A percentile compares a stretch with the other conserved stretches of the same genome.
phyloP scores from a whole-genome alignment of 305 asterid species.

The Plantago coronopus region DNA sequence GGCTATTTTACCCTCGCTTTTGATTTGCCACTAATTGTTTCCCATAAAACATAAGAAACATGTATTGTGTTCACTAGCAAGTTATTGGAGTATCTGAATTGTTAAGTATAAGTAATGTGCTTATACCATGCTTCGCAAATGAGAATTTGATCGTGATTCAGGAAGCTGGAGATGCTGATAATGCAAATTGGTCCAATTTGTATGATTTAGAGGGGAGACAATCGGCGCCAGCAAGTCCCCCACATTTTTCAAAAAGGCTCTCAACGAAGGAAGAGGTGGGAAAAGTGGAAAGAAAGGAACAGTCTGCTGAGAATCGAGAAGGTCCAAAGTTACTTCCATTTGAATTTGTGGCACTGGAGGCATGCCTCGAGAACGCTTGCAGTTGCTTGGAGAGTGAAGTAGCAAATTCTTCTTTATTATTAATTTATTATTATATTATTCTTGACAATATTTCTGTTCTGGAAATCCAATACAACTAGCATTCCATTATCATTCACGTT shows the following conservation, averaged over 20 bases:
- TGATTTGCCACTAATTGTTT: not conserved
- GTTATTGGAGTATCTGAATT: not conserved
- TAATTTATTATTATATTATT: too few relatives aligned
- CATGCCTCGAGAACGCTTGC: slow-evolving; percentile 97
- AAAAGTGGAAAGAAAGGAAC: slow-evolving; percentile 55
- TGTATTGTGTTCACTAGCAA: too few relatives aligned
- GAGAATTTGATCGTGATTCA: slow-evolving; percentile 23
- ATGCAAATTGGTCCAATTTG: slow-evolving; percentile 75
- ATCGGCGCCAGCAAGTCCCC: slow-evolving; percentile 47
- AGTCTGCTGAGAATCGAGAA: slow-evolving; percentile 56
- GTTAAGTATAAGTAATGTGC: not conserved
- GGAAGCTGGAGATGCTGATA: slow-evolving; percentile 77
- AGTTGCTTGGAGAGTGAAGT: slow-evolving; percentile 91
- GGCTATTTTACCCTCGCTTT: too few relatives aligned
- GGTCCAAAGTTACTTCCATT: slow-evolving; percentile 92
- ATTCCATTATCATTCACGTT: slow-evolving; percentile 14
- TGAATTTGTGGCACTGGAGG: slow-evolving; percentile 93
- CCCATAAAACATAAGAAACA: not conserved
- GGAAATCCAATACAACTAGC: slow-evolving; percentile 2
- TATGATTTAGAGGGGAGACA: slow-evolving; percentile 69
- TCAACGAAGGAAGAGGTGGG: slow-evolving; percentile 47
- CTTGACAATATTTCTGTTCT: too few relatives aligned
- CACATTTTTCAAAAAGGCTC: slow-evolving; percentile 41
- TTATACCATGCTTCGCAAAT: not conserved
- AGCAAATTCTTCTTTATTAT: slow-evolving; percentile 9